These are phyloP conservation scores for Phytophthora quininea DNA, from an alignment of 352 stramenopile genomes.

Conservation along the genomic window DNA sequence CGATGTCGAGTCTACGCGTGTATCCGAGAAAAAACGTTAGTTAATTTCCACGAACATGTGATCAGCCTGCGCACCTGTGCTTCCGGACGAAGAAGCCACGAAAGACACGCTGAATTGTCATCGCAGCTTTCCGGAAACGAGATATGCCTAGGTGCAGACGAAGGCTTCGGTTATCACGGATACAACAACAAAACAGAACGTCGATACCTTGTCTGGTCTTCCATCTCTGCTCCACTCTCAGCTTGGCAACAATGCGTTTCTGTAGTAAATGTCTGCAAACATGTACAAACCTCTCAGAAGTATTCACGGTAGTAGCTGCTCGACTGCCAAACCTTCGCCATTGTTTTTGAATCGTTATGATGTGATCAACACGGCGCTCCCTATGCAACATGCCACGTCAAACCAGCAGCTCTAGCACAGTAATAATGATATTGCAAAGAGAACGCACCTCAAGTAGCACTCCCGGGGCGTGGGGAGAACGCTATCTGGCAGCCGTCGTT, in stretches of 20 bases:
- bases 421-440: not conserved
- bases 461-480: conserved; percentile 25
- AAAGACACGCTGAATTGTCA: conserved; percentile 53
- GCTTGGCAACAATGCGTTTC: conserved; percentile 14
- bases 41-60: not conserved
- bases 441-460: conserved; percentile 38
- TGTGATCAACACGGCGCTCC: conserved; percentile 12
- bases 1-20: conserved; percentile 6
- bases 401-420: no score
- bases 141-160: conserved; percentile 9
- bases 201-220: conserved; percentile 28
- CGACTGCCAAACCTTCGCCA: conserved; percentile 15
- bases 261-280: conserved; percentile 14
- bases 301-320: no score
- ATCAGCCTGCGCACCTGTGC: conserved; percentile 14
- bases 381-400: conserved; percentile 3
- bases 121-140: conserved; percentile 38
- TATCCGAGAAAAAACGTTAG: not conserved
- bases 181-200: not conserved
- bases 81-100: conserved; percentile 46
- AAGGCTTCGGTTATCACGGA: not conserved
- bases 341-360: conserved; percentile 22
- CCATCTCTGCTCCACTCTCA: conserved; percentile 40
- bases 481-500: conserved; percentile 1
- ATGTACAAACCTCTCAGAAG: not conserved